A percentile compares a stretch with the other conserved stretches of the same genome.
These are phyloP conservation scores for Spathaspora passalidarum DNA, from an alignment of 805 yeast genomes.

Conservation along the genomic window DNA sequence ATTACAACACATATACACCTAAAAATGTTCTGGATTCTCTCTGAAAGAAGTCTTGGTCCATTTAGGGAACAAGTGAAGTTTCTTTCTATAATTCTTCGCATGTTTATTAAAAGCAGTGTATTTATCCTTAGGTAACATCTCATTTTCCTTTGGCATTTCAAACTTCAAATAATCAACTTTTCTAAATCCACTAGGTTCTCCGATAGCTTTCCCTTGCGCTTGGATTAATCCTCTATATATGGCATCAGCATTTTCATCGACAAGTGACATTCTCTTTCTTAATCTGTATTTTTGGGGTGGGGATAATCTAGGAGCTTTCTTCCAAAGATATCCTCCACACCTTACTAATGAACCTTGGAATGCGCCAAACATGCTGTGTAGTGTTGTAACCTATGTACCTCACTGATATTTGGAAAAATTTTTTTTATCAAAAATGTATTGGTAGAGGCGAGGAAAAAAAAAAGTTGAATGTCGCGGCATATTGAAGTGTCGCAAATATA, in stretches of 20 bases:
- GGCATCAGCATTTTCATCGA: slow-evolving; percentile 73
- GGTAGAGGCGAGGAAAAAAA: too few species aligned
- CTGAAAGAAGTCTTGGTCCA: slow-evolving; percentile 87
- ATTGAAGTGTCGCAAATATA: too few species aligned
- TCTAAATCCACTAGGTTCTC: slow-evolving; percentile 33
- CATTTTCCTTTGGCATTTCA: slow-evolving; percentile 68
- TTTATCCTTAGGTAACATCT: slow-evolving; percentile 80
- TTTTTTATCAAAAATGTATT: too few species aligned
- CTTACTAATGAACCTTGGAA: slow-evolving; percentile 52
- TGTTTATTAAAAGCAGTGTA: slow-evolving; percentile 81
- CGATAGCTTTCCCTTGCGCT: slow-evolving; percentile 17
- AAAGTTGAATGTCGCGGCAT: too few species aligned
- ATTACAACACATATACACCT: slow-evolving; percentile 11
- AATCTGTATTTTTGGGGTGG: slow-evolving; percentile 78
- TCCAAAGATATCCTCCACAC: slow-evolving; percentile 79
- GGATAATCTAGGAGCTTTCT: slow-evolving; percentile 54
- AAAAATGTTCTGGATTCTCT: slow-evolving; percentile 72
- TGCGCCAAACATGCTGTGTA: slow-evolving; percentile 1
- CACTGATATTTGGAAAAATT: background rate
- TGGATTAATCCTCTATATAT: slow-evolving; percentile 41
- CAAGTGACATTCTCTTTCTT: slow-evolving; percentile 75
- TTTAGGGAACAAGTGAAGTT: slow-evolving; percentile 83
- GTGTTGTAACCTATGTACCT: background rate
- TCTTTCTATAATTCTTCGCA: slow-evolving; percentile 78
- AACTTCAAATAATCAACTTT: slow-evolving; percentile 36